Evolutionary conservation across 1,284 basidiomycete species (phyloP).

Genomic region (Boletus mariae): DNA sequence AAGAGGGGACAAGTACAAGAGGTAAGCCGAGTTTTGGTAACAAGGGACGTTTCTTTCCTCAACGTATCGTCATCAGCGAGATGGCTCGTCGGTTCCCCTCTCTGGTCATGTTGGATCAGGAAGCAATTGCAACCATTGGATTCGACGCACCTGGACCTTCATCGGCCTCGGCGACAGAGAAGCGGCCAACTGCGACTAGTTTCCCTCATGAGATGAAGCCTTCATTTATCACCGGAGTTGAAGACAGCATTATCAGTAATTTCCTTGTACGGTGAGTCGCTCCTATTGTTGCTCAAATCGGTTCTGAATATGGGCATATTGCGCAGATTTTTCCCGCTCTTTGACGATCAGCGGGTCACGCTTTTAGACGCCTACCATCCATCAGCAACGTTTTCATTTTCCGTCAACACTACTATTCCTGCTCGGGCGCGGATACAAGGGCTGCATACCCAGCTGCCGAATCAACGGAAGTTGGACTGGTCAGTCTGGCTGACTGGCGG

Average conservation of each 20-base stretch:
- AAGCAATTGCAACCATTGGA: conserved; percentile 67
- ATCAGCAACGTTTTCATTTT: conserved; percentile 85
- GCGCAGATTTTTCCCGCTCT: conserved; percentile 77
- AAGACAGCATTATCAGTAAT: conserved; percentile 61
- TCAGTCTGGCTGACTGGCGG: conserved; percentile 58
- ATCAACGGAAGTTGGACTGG: conserved; percentile 81
- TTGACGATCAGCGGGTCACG: conserved; percentile 71
- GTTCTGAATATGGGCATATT: conserved; percentile 12
- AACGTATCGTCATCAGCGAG: conserved; percentile 47
- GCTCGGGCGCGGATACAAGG: conserved; percentile 66
- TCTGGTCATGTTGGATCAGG: conserved; percentile 71
- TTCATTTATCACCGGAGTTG: conserved; percentile 75
- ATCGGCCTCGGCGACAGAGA: conserved; percentile 36
- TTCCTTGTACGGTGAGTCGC: conserved; percentile 71
- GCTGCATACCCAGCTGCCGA: conserved; percentile 63
- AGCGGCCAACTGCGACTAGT: conserved; percentile 50
- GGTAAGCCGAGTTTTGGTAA: conserved; percentile 41
- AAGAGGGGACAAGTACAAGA: conserved; percentile 56
- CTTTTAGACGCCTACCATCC: conserved; percentile 79
- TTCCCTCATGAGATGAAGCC: conserved; percentile 74
- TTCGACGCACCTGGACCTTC: conserved; percentile 61
- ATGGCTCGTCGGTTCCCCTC: conserved; percentile 67
- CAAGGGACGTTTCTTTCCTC: conserved; percentile 12
- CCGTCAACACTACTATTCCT: conserved; percentile 79
- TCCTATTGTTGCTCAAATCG: neutral